Base-by-base conservation (phyloP, 176 grass and related monocot species). In the Guadua angustifolia region DNA sequence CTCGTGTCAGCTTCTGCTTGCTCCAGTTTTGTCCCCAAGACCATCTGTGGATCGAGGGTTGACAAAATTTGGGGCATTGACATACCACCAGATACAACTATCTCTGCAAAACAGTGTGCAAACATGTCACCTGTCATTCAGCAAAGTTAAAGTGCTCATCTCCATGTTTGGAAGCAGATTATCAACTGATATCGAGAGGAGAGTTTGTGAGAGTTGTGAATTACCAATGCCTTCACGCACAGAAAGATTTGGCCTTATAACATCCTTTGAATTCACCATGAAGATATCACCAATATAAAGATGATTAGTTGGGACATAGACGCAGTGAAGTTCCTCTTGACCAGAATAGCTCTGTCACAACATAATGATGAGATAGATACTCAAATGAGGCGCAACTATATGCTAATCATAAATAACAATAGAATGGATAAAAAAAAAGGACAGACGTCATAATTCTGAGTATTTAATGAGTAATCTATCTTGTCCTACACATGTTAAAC, bases 281-380 rank as follows among this genome's bases (percentile, higher is more conserved):
- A 98, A 92, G 73, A 98, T 92, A 81, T 98, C 95, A 58, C 95
- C 95, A 74, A 98, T 98, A 64, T 98, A 98, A 35, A 98, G 89
- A 93, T 98, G 95, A 73, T 98, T 98, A 21, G 93, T 98, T 25
- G 95, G 95, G 14, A 98, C 92, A 91, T 98, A 98, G 39, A 98
- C 93, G 19, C 95, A 95, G 85, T 89, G 93, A 35, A 98, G 87
- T 67, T 98, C 95, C 83, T 98, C 95, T 84, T 95, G 89, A 86
- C 92, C 92, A 83, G 86, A 84, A 85, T 98, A 98, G 91, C 92
- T 82, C 95, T 98, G 85, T 72, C 72, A 75, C 50, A 57, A 64
- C 10, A n/a, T 64, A 79, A 70, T n/a, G 73, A 75, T 55, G 33
- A 22, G 14, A 75, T 19, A 26, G 2, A 59, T 52, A 51, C 53